Conservation (phyloP, 805 yeast species). For the Hanseniaspora taiwanica region DNA sequence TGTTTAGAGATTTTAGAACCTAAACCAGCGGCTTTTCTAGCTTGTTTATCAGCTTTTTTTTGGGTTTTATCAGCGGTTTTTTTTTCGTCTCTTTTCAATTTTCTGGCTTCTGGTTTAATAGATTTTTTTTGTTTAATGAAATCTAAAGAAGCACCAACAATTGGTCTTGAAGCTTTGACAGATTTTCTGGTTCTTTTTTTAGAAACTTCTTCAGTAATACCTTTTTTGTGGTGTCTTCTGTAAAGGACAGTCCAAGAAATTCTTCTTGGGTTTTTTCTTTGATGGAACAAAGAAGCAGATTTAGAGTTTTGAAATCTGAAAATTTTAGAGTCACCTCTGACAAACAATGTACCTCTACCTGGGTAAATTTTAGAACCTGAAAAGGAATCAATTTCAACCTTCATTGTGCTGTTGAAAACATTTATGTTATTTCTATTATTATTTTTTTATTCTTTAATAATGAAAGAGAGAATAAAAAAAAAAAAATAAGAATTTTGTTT, state of each 20-base stretch:
- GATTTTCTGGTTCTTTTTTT: conserved; percentile 96
- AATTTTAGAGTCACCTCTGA: conserved; percentile 99
- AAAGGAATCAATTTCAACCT: conserved; percentile 99
- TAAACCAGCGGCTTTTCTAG: conserved; percentile 83
- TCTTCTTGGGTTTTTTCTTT: conserved; percentile 99
- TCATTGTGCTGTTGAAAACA: conserved; percentile 39
- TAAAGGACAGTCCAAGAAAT: conserved; percentile 97
- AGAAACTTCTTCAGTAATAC: conserved; percentile 95
- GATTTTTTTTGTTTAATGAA: conserved; percentile 96
- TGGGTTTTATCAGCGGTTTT: conserved; percentile 71
- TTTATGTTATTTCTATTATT: no score
- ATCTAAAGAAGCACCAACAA: conserved; percentile 98
- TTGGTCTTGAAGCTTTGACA: conserved; percentile 97
- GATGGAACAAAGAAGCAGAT: conserved; percentile 95
- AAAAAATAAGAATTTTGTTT: neutral
- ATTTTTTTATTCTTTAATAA: conserved; percentile 5
- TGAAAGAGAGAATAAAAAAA: conserved; percentile 1
- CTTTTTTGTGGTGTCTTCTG: conserved; percentile 99
- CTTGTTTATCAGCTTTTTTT: conserved; percentile 84
- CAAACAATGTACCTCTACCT: conserved; percentile 98
- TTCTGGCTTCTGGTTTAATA: conserved; percentile 92
- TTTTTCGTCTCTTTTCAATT: conserved; percentile 92
- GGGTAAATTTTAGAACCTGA: conserved; percentile 99
- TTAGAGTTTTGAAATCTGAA: conserved; percentile 99
- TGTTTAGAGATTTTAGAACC: conserved; percentile 80